Conservation (phyloP, 331 rosid genomes). For the Malus hybrid region DNA sequence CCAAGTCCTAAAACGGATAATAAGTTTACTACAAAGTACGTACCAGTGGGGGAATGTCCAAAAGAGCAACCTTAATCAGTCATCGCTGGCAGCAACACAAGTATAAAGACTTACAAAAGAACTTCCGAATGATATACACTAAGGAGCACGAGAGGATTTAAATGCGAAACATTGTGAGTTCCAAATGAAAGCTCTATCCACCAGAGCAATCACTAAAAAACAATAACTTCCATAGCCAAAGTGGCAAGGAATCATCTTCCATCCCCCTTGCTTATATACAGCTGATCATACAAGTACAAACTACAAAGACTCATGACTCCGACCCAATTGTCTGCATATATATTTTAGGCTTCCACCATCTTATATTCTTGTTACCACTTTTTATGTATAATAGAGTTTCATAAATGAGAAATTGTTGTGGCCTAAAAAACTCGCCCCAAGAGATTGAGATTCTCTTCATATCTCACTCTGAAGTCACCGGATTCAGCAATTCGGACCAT, state of each 20-base stretch:
- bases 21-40: not conserved
- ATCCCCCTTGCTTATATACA: not conserved
- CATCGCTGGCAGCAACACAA: no score
- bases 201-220: not conserved
- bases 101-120: no score
- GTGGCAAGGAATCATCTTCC: not conserved
- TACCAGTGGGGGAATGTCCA: not conserved
- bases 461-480: rapidly evolving
- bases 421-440: no score
- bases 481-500: no score
- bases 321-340: not conserved
- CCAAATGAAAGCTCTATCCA: not conserved
- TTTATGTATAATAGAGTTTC: no score
- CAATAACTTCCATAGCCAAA: not conserved
- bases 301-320: not conserved
- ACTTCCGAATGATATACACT: no score
- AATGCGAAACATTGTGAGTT: no score
- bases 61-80: not conserved
- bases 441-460: no score
- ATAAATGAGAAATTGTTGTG: no score
- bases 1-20: not conserved
- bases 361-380: not conserved
- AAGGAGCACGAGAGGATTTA: no score
- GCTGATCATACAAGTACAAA: not conserved
- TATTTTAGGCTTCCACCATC: not conserved